Percentiles rank a stretch among this genome's conserved stretches.
Conservation (phyloP, 306 rosid species). For the Fagus sylvatica region DNA sequence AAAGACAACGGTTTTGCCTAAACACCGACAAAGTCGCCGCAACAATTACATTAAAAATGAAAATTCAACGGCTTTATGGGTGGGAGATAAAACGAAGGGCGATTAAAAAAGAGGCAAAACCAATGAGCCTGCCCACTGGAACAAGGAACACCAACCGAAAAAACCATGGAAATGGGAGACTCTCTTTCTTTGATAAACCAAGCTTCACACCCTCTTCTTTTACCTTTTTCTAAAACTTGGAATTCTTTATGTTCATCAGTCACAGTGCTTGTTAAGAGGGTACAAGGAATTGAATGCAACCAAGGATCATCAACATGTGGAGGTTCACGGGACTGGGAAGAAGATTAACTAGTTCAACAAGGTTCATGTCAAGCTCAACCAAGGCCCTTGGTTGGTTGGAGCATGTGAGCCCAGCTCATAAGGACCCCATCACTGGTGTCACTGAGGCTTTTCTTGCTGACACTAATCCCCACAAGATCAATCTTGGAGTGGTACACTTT, state of each 20-base stretch:
- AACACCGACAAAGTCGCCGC: background rate
- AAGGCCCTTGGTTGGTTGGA: constrained; percentile 32
- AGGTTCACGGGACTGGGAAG: constrained; percentile 1
- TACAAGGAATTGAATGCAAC: background rate
- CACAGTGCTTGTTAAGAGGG: background rate
- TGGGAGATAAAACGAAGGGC: background rate
- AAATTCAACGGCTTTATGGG: background rate
- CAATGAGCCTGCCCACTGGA: constrained; percentile 29
- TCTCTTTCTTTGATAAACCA: background rate
- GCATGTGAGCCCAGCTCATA: constrained; percentile 29
- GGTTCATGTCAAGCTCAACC: constrained; percentile 24
- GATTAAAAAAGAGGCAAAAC: background rate
- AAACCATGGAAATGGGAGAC: constrained; percentile 3
- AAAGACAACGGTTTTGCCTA: too few relatives aligned
- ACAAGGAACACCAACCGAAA: background rate
- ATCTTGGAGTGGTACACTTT: constrained; percentile 42
- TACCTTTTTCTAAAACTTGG: background rate
- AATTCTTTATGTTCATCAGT: background rate
- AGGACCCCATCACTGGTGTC: constrained; percentile 38
- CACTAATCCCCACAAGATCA: constrained; percentile 37
- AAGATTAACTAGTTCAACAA: background rate
- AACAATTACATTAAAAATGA: background rate
- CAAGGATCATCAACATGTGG: background rate
- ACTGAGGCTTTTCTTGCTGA: constrained; percentile 43
- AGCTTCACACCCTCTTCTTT: background rate